Percentiles rank a stretch among this genome's conserved stretches.
These are phyloP conservation scores for Suillus luteus DNA, from an alignment of 768 basidiomycete genomes.

Conservation along the genomic window DNA sequence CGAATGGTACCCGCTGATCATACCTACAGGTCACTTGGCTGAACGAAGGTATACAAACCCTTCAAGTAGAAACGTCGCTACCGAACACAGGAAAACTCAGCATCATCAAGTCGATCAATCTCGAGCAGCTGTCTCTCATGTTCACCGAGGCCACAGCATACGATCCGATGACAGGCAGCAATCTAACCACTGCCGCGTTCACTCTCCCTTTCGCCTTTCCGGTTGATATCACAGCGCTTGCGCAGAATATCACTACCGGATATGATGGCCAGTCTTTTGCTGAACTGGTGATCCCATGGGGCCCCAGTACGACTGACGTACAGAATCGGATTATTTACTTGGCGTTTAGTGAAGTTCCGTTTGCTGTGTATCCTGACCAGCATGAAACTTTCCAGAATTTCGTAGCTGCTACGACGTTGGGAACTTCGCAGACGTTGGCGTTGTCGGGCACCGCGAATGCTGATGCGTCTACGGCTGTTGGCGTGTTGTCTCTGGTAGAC, in stretches of 20 bases:
- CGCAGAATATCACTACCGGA: constrained; percentile 58
- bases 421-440: constrained; percentile 44
- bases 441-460: constrained; percentile 58
- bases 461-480: constrained; percentile 66
- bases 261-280: constrained; percentile 58
- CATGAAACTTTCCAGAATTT: constrained; percentile 61
- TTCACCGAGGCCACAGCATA: constrained; percentile 63
- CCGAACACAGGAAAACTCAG: constrained; percentile 63
- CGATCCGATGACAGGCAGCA: constrained; percentile 57
- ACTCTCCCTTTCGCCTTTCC: constrained; percentile 71
- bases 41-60: constrained; percentile 66
- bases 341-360: constrained; percentile 59
- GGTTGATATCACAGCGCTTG: constrained; percentile 61
- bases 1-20: constrained; percentile 12
- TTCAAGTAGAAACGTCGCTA: constrained; percentile 58
- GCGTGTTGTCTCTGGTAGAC: constrained; percentile 54
- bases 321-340: constrained; percentile 60
- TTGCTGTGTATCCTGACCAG: constrained; percentile 51
- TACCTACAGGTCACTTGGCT: constrained; percentile 63
- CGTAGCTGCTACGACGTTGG: constrained; percentile 59
- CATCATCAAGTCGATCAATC: constrained; percentile 63
- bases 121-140: constrained; percentile 59
- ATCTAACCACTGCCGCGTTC: constrained; percentile 63
- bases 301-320: constrained; percentile 62
- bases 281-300: constrained; percentile 58